Base-by-base conservation (phyloP, 495 filamentous ascomycete genomes). In the Usnea hakonensis region DNA sequence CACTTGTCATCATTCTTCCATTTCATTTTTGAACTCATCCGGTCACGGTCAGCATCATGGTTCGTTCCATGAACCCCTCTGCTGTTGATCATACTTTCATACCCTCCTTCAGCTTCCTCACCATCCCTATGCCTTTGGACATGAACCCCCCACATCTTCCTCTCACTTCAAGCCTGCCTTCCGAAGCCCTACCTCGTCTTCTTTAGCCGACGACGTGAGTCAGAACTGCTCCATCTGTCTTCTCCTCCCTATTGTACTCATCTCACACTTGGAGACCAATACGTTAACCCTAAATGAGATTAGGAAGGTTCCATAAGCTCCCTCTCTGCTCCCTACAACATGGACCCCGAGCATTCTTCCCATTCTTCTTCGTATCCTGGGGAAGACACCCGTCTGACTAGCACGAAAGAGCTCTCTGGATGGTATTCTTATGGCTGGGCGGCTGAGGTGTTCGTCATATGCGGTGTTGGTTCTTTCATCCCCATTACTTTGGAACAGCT, bases 381-480 rank as follows among this genome's bases (percentile, higher is more conserved):
- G 40, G 91, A 97, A 74, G 94, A 98, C 73, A 90, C 87, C 36
- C 84, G 94, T 19, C 80, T 85, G 40, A 98, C 94, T 11, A 96
- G 90, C 70, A 78, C 75, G 64, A 91, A 89, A 71, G 94, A 98
- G 78, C 82, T 97, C 37, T 81, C 83, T 14, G 94, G 94, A 59
- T 98, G 93, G 90, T 97, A 96, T 74, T 88, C 88, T 64, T 97
- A 98, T 79, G 90, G 87, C 52, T 98, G 92, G 82, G 94, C 94
- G 23, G 90, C 93, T n/a, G 94, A 98, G 74, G 91, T 96, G 46
- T 98, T 96, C 70, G 90, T 95, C 16, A 89, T 98, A 43, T 98
- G 94, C 72, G 85, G 85, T 14, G 81, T 88, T 71, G 93, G 88
- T 61, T 95, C 91, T 37, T 98, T 97, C 74, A 90, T 98, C 65